These are phyloP conservation scores for Chrysopogon serrulatus DNA, from an alignment of 176 grass and related monocot genomes.

Conservation along the genomic window DNA sequence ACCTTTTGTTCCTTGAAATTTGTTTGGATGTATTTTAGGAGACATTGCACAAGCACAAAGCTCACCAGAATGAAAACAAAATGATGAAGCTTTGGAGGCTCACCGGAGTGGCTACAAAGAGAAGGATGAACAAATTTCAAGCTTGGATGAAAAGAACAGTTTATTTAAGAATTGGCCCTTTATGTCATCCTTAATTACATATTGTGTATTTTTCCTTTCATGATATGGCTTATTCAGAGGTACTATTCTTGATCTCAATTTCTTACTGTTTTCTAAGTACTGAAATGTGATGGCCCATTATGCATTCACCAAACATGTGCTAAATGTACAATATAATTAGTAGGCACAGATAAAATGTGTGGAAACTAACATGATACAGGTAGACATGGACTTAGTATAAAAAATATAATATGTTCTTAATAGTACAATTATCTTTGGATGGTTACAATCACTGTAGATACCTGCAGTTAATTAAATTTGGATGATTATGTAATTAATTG, in stretches of 20 bases:
- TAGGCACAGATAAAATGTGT: background rate
- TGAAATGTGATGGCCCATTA: background rate
- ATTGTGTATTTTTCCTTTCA: conserved; percentile 84
- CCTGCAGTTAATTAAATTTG: background rate
- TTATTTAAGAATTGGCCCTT: conserved; percentile 91
- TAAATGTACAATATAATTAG: background rate
- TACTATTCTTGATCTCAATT: background rate
- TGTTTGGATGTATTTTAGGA: conserved; percentile 47
- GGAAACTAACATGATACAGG: background rate
- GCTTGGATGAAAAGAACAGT: conserved; percentile 35
- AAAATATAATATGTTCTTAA: background rate
- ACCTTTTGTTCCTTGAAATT: background rate
- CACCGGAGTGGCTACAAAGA: conserved; percentile 28
- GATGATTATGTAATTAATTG: background rate
- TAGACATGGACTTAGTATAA: background rate
- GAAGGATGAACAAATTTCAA: conserved; percentile 31
- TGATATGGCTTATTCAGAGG: conserved; percentile 90
- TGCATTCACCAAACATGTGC: background rate
- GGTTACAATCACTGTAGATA: background rate
- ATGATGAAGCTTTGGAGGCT: conserved; percentile 58
- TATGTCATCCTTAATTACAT: conserved; percentile 87
- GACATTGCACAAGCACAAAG: conserved; percentile 76
- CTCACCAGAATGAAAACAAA: background rate
- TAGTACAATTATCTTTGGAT: background rate
- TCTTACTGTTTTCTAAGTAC: background rate